Percentiles rank a stretch among this genome's conserved stretches.
Evolutionary conservation across 768 basidiomycete genomes (phyloP).

Genomic region (Grammothele lineata): DNA sequence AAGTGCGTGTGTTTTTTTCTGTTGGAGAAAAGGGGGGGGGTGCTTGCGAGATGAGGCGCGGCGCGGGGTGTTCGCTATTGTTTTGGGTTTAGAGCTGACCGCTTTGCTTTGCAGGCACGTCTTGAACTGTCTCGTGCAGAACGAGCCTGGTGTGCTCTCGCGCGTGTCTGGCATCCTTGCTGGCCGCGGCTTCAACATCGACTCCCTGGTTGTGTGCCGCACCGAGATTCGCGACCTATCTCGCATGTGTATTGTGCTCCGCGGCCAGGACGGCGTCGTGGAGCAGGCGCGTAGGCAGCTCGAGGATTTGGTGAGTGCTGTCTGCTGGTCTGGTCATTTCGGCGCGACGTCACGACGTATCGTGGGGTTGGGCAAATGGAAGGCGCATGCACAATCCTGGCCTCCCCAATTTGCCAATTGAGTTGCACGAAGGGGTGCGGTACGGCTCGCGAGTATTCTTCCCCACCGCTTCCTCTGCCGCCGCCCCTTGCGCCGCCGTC

Average conservation of each 20-base stretch:
- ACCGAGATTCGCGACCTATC: conserved; percentile 96
- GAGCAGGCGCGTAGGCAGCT: conserved; percentile 96
- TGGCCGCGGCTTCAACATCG: conserved; percentile 96
- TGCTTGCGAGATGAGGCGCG: no score
- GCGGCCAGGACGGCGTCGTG: conserved; percentile 95
- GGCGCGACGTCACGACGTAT: no score
- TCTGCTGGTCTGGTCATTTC: no score
- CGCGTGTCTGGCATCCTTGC: conserved; percentile 97
- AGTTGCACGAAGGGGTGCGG: no score
- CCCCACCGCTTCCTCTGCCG: no score
- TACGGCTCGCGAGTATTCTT: no score
- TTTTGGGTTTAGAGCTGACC: background rate
- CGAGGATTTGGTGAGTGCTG: conserved; percentile 80
- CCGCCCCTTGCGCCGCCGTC: no score
- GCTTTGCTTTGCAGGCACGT: conserved; percentile 59
- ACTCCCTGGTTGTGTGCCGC: conserved; percentile 95
- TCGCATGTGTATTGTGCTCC: conserved; percentile 96
- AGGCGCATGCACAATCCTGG: no score
- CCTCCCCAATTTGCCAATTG: no score
- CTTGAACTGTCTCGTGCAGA: conserved; percentile 97
- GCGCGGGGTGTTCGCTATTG: no score
- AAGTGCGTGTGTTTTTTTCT: conserved; percentile 48
- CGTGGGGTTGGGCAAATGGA: no score
- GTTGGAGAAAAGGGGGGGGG: no score
- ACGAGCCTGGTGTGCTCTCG: conserved; percentile 98